These are phyloP conservation scores for Sporothrix euskadiensis DNA, from an alignment of 2,329 filamentous ascomycete species.

Conservation along the genomic window DNA sequence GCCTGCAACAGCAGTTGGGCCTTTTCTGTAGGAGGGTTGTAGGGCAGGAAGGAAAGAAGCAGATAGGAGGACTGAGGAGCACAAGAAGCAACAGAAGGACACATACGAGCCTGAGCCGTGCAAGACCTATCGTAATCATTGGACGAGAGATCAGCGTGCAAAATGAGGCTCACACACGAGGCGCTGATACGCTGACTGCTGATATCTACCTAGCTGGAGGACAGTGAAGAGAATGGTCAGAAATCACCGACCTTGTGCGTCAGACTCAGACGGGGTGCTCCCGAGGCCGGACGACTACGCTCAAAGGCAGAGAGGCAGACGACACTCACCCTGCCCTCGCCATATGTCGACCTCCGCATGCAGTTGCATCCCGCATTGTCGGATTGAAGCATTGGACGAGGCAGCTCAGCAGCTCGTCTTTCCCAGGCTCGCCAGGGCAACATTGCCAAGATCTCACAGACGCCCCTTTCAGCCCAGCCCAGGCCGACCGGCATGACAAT, in stretches of 20 bases:
- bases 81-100: not conserved
- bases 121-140: not conserved
- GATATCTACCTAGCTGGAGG: not conserved
- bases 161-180: not conserved
- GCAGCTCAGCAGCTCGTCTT: not conserved
- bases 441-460: not conserved
- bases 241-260: not conserved
- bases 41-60: not conserved
- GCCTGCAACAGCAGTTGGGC: not conserved
- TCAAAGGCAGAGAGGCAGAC: not conserved
- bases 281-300: not conserved
- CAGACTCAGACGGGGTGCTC: conserved; percentile 1
- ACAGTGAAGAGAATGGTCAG: too few relatives aligned
- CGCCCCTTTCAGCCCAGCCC: not conserved
- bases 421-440: not conserved
- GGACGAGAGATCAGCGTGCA: not conserved
- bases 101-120: not conserved
- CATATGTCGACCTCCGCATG: not conserved
- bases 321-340: not conserved
- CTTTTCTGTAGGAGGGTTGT: not conserved
- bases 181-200: not conserved
- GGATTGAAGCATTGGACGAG: not conserved
- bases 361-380: not conserved
- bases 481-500: not conserved
- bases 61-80: not conserved